Evolutionary conservation across 1,139 yeast species (phyloP).

Genomic region (Wickerhamiella infanticola): DNA sequence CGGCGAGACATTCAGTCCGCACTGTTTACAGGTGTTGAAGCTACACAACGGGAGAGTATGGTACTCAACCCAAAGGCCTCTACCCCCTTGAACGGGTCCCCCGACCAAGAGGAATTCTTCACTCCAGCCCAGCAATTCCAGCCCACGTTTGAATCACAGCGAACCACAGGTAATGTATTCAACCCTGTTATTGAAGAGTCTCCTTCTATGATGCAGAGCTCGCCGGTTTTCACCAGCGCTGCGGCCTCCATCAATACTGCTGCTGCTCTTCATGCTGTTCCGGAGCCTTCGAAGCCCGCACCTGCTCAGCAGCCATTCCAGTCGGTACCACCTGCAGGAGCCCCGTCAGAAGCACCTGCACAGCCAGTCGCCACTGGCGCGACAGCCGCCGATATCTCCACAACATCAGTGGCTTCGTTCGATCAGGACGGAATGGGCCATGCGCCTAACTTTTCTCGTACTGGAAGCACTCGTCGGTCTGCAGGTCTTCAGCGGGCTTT

Average conservation of each 20-base stretch:
- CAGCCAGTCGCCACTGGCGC: not conserved
- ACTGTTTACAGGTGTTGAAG: slow-evolving; percentile 36
- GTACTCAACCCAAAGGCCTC: not conserved
- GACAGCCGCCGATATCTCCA: not conserved
- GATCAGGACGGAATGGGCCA: not conserved
- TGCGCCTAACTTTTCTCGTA: slow-evolving; percentile 1
- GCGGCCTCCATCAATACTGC: not conserved
- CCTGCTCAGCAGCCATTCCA: not conserved
- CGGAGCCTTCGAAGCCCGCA: not conserved
- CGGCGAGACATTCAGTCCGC: slow-evolving; percentile 40
- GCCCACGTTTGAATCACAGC: slow-evolving; percentile 4
- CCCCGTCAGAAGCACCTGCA: not conserved
- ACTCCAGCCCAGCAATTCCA: slow-evolving; percentile 14
- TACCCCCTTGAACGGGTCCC: not conserved
- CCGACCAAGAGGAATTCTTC: slow-evolving; percentile 12
- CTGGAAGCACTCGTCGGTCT: slow-evolving; percentile 7
- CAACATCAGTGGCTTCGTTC: not conserved
- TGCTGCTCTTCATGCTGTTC: not conserved
- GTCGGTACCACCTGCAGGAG: not conserved
- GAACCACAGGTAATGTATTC: not conserved
- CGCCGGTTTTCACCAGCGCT: not conserved
- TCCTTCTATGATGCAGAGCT: not conserved
- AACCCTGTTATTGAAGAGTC: slow-evolving; percentile 1
- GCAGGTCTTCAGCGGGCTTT: slow-evolving; percentile 5
- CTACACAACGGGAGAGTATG: slow-evolving; percentile 11